Evolutionary conservation across 1,139 yeast species (phyloP).

Genomic region (Nadsonia starkeyi-henricii): DNA sequence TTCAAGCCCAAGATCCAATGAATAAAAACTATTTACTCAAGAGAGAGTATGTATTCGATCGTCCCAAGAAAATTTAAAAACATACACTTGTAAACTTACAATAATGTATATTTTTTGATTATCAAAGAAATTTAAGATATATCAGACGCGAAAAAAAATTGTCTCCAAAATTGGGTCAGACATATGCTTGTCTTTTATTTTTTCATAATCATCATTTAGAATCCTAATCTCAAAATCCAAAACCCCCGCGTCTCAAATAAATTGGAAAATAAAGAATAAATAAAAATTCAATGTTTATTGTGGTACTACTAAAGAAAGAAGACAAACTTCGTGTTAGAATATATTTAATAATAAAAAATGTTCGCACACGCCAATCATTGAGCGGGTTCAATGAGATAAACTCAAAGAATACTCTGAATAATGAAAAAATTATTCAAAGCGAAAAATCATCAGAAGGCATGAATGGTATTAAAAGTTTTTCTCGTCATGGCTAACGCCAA

Average conservation of each 20-base stretch:
- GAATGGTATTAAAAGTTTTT: constrained; percentile 72
- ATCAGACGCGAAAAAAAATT: constrained; percentile 27
- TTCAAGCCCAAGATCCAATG: neutral
- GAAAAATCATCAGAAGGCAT: constrained; percentile 63
- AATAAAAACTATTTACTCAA: neutral
- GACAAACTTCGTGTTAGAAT: constrained; percentile 1
- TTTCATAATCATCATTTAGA: constrained; percentile 58
- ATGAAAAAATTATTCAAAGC: neutral
- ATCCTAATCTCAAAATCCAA: constrained; percentile 13
- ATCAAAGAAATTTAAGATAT: constrained; percentile 27
- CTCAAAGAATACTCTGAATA: constrained; percentile 13
- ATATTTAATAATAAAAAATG: constrained; percentile 2
- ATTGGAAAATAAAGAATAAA: constrained; percentile 7
- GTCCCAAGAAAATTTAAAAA: neutral
- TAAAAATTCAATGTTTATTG: constrained; percentile 5
- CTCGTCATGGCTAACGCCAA: constrained; percentile 87
- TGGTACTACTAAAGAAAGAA: constrained; percentile 3
- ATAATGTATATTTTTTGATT: neutral
- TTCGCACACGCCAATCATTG: neutral
- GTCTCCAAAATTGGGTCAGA: constrained; percentile 64
- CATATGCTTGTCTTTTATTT: constrained; percentile 94
- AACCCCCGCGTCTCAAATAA: constrained; percentile 3
- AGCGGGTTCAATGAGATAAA: constrained; percentile 1
- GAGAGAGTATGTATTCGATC: constrained; percentile 1
- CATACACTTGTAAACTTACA: constrained; percentile 1